Conservation (phyloP, 352 stramenopile species). For the Achlya hypogyna region DNA sequence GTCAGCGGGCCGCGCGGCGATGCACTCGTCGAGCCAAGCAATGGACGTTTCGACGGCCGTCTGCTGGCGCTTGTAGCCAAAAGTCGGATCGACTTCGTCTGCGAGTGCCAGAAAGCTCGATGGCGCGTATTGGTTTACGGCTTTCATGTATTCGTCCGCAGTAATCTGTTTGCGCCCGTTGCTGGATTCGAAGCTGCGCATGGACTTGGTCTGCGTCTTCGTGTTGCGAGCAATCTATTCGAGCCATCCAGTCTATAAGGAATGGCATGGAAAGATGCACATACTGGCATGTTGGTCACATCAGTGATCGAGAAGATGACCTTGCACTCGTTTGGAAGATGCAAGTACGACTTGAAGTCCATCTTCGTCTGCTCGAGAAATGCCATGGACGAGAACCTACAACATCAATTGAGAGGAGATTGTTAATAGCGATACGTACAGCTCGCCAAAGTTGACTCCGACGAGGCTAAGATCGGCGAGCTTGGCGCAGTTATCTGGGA, state of each 20-base stretch:
- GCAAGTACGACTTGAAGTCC: slow-evolving; percentile 42
- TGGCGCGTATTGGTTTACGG: slow-evolving; percentile 34
- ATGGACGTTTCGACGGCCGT: slow-evolving; percentile 50
- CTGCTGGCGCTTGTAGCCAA: slow-evolving; percentile 57
- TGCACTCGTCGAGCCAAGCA: slow-evolving; percentile 60
- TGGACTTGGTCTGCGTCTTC: slow-evolving; percentile 40
- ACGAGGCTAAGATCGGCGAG: slow-evolving; percentile 48
- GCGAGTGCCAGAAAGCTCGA: slow-evolving; percentile 56
- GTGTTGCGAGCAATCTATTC: slow-evolving; percentile 28
- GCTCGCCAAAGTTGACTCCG: slow-evolving; percentile 59
- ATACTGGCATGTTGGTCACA: slow-evolving; percentile 38
- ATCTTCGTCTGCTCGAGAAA: slow-evolving; percentile 32
- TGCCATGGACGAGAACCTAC: slow-evolving; percentile 29
- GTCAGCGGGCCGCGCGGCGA: slow-evolving; percentile 24
- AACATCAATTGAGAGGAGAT: slow-evolving; percentile 17
- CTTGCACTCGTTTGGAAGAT: slow-evolving; percentile 30
- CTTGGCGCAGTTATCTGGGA: slow-evolving; percentile 52
- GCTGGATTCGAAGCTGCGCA: slow-evolving; percentile 49
- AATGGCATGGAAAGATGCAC: not conserved
- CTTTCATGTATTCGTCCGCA: slow-evolving; percentile 50
- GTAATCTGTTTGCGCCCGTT: slow-evolving; percentile 39
- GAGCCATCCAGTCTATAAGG: not conserved
- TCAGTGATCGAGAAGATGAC: slow-evolving; percentile 61
- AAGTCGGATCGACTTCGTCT: slow-evolving; percentile 48
- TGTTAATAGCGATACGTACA: slow-evolving; percentile 29